Percentiles rank a stretch among this genome's conserved stretches.
Evolutionary conservation across 345 rosid genomes (phyloP).

Genomic region (Combretum micranthum): DNA sequence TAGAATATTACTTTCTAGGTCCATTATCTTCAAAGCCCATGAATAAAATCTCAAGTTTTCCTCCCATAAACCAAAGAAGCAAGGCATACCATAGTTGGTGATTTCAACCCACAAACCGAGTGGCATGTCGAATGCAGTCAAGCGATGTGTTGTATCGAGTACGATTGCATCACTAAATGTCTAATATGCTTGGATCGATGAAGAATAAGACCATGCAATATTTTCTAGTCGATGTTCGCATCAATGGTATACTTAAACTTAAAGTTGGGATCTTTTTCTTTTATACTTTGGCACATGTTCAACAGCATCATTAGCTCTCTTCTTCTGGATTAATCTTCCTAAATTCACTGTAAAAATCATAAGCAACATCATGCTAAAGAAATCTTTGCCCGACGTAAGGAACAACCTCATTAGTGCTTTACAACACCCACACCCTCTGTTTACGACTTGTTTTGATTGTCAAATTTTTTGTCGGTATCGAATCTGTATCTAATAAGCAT

Average conservation of each 20-base stretch:
- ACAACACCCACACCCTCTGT: no score
- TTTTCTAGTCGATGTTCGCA: constrained; percentile 60
- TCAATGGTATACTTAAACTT: constrained; percentile 72
- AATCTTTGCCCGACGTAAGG: constrained; percentile 89
- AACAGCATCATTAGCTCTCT: constrained; percentile 78
- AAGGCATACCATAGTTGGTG: constrained; percentile 92
- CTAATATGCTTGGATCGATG: constrained; percentile 76
- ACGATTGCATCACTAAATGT: constrained; percentile 92
- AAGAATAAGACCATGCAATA: constrained; percentile 92
- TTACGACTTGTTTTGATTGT: no score
- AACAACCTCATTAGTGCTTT: constrained; percentile 45
- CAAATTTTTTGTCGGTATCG: no score
- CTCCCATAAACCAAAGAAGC: constrained; percentile 90
- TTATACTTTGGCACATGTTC: constrained; percentile 83
- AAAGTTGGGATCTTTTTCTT: constrained; percentile 89
- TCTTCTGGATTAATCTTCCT: constrained; percentile 82
- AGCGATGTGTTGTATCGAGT: constrained; percentile 86
- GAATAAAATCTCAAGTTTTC: constrained; percentile 72
- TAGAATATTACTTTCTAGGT: not conserved
- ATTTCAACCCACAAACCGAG: constrained; percentile 93
- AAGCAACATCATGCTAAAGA: constrained; percentile 80
- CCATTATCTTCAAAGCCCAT: constrained; percentile 90
- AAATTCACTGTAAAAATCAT: constrained; percentile 77
- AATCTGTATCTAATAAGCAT: no score
- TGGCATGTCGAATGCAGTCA: constrained; percentile 93